Conservation (phyloP, 2,329 filamentous ascomycete species). For the Apiospora saccharicola region DNA sequence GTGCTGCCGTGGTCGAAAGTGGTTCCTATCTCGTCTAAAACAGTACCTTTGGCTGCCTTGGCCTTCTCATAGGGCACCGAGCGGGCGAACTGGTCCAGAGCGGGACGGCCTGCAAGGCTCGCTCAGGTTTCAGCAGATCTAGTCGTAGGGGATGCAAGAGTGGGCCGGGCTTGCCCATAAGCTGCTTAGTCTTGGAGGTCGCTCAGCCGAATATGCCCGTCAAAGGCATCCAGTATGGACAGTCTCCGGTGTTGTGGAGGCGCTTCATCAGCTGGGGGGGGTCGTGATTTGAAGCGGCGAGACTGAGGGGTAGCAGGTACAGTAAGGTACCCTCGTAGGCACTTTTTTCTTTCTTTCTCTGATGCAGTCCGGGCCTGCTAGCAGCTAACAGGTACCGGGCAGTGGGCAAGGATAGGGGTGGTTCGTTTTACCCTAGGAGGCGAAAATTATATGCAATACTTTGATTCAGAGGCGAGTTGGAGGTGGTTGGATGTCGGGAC, state of each 20-base stretch:
- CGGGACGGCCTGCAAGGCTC: slow-evolving; percentile 19
- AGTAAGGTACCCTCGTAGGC: slow-evolving; percentile 5
- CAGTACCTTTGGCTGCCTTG: slow-evolving; percentile 9
- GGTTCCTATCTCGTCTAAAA: slow-evolving; percentile 18
- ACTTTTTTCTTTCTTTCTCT: background rate
- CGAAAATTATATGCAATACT: slow-evolving; percentile 4
- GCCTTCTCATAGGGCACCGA: slow-evolving; percentile 19
- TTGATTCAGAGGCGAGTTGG: background rate
- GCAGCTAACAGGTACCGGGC: background rate
- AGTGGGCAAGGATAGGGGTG: slow-evolving; percentile 8
- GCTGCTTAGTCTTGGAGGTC: slow-evolving; percentile 9
- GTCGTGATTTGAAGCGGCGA: slow-evolving; percentile 16
- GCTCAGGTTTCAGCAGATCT: slow-evolving; percentile 20
- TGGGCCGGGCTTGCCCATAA: slow-evolving; percentile 7
- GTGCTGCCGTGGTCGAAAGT: slow-evolving; percentile 15
- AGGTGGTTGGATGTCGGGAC: background rate
- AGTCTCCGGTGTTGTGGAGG: slow-evolving; percentile 17
- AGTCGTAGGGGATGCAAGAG: slow-evolving; percentile 13
- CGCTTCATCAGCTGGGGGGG: slow-evolving; percentile 17
- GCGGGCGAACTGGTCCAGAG: slow-evolving; percentile 18
- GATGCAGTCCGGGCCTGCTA: background rate
- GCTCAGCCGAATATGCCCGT: slow-evolving; percentile 20
- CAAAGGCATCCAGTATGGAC: slow-evolving; percentile 15
- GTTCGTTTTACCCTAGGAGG: background rate
- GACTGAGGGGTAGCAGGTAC: slow-evolving; percentile 10